Evolutionary conservation across 2,329 filamentous ascomycete genomes (phyloP), one percentile per base, ranked within the genome.

Genomic region (Penicillium freii): DNA sequence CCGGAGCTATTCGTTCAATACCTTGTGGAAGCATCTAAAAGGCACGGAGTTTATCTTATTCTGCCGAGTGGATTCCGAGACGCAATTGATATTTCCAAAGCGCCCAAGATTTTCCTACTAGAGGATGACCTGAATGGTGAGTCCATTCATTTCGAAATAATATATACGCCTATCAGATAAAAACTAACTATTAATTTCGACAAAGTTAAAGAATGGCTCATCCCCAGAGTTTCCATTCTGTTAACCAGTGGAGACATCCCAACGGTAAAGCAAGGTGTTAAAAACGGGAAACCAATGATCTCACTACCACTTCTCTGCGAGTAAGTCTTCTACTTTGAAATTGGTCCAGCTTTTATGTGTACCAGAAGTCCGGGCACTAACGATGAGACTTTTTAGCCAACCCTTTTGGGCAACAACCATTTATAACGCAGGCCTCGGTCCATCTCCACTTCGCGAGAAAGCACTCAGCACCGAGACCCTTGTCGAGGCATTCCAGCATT

Each of bases 261-360:
- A 7, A 46, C 43, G 15, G n/a, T 46, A 19, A 19, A 25, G n/a
- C 3, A 29, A 27, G 43, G 43, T 29, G 8, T 58, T 5, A 9
- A 29, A 19, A 7, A 55, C 21, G 39, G 46, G 7, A 55, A 55
- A 33, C 56, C 51, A 2, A 51, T 58, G 33, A 33, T 58, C 19
- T 45, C 39, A n/a, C 8, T 58, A 9, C 56, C 56, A 25, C 33
- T 55, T 42, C 34, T 55, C 31, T 34, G 42, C 40, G 56, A 58
- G 56, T 58, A 21, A 54, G 56, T 11, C 9, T 19, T 23, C n/a
- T 6, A 19, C 19, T 46, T 19, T 33, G 4, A 31, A 31, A 31
- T 11, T 31, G 5, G 3, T 11, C 29, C 29, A 4, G 29, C 10
- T 11, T 11, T 2, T 31, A 10, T 31, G 29, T 11, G 29, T 31